Evolutionary conservation across 1,139 yeast species (phyloP), one percentile per base, ranked within the genome.

Genomic region (Candida tunisiensis): DNA sequence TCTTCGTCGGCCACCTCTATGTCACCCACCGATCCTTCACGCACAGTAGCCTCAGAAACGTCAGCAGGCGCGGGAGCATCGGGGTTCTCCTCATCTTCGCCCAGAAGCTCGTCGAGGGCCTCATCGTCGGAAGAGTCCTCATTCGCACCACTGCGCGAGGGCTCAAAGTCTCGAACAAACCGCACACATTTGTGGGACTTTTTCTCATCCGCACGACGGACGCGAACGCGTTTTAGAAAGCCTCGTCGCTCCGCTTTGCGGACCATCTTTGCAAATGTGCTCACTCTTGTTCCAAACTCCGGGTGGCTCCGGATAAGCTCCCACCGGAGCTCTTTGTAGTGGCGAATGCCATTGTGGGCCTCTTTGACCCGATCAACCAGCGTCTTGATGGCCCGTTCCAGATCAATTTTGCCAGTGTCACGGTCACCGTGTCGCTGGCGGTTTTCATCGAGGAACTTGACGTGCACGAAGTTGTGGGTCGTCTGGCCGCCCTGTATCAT

Each of bases 281-380:
- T 13, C 17, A n/a, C n/a, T n/a, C n/a, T n/a, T n/a, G n/a, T n/a
- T n/a, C n/a, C n/a, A n/a, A n/a, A n/a, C n/a, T 10, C n/a, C 8
- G 19, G 8, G 5, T 10, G n/a, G 9, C 9, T 17, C 19, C 8
- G 8, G 9, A 67, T 68, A 24, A 79, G 45, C 42, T 78, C 80
- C 23, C 62, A 53, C 38, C 69, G 67, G 35, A 80, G 54, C 48
- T 79, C 93, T 15, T 59, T 51, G 25, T 71, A 61, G 15, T 77
- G 74, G 23, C 93, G 62, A 13, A 79, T 57, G 2, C 71, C 67
- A 41, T 74, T 69, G 20, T 79, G 77, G 0, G 92, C 85, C 2
- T 50, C 48, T 36, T 71, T 70, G 9, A 75, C 60, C 8, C 69
- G 60, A 6, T 57, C 60, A 25, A 75, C 65, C 2, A 79, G 63